Evolutionary conservation across 345 rosid genomes (phyloP).

Genomic region (Populus ilicifolia): DNA sequence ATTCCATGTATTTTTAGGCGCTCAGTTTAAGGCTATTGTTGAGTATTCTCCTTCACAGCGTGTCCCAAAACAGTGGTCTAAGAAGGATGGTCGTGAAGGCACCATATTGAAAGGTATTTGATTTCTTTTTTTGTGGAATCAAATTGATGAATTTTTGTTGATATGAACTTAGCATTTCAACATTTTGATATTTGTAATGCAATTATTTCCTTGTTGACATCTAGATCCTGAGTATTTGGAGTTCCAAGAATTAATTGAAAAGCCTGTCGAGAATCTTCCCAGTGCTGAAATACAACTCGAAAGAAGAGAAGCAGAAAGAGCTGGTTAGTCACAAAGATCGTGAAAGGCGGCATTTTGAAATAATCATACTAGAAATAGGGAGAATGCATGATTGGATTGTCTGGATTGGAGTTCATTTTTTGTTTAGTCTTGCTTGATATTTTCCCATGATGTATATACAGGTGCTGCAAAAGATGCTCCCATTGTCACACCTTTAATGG

Average conservation of each 20-base stretch:
- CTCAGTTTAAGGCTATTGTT: conserved; percentile 57
- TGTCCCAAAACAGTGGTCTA: conserved; percentile 53
- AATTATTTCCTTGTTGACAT: conserved; percentile 26
- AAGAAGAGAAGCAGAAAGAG: conserved; percentile 63
- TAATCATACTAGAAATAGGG: background rate
- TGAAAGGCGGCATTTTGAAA: background rate
- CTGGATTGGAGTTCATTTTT: background rate
- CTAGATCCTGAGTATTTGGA: conserved; percentile 77
- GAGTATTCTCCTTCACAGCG: conserved; percentile 76
- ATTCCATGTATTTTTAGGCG: conserved; percentile 36
- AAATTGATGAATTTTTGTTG: conserved; percentile 1
- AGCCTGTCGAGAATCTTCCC: conserved; percentile 75
- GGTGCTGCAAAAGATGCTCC: conserved; percentile 47
- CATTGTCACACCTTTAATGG: conserved; percentile 73
- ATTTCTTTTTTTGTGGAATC: background rate
- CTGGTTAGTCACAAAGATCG: conserved; percentile 37
- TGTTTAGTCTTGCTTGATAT: background rate
- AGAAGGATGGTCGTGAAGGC: conserved; percentile 71
- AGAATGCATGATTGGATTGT: background rate
- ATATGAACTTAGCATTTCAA: conserved; percentile 6
- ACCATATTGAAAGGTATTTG: conserved; percentile 49
- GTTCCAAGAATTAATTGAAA: conserved; percentile 62
- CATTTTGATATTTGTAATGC: conserved; percentile 14
- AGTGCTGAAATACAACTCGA: conserved; percentile 76
- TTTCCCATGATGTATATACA: conserved; percentile 10